Evolutionary conservation across 2,329 filamentous ascomycete species (phyloP), one percentile per base, ranked within the genome.

Genomic region (Fusarium luffae): DNA sequence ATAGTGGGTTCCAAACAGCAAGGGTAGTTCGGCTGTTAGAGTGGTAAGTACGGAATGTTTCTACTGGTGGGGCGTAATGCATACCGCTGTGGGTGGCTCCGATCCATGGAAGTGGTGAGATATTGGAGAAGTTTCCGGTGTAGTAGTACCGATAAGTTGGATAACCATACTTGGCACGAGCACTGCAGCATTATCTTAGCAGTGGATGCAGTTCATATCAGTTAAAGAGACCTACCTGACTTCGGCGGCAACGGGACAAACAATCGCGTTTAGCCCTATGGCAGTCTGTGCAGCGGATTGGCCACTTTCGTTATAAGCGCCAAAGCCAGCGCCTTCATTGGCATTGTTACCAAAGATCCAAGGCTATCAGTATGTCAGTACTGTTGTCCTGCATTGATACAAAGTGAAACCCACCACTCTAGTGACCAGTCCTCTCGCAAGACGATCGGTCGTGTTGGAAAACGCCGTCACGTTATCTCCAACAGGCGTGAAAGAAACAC

Each of bases 311-410:
- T 64, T 41, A 1, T 37, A 64, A 10, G 61, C 28, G 2, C 61
- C 61, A 1, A 64, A 64, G 3, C 68, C 44, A 59, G 69, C 43
- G 25, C 63, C 12, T 65, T 70, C 52, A 28, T 71, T 8, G 40
- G 63, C 21, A 59, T 72, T 46, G n/a, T 63, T 63, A 3, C 60
- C 60, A 32, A 63, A 63, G 7, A 63, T 63, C 59, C 60, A 63
- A 6, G 60, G 60, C 60, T 63, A 18, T 12, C 1, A 4, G 3
- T 10, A 3, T 18, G 4, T 59, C 10, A 60, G 43, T 23, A 9
- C 2, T 6, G 1, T 8, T 12, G 1, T 7, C 14, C 6, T 4
- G 1, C 2, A 5, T 8, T 4, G 1, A 4, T 9, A 5, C 19
- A 0, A 16, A 9, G 1, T 4, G 1, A 4, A 1, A 19, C 60